phyloP scores from a whole-genome alignment of 805 yeast genomes.

The Saccharomycopsis fermentans region DNA sequence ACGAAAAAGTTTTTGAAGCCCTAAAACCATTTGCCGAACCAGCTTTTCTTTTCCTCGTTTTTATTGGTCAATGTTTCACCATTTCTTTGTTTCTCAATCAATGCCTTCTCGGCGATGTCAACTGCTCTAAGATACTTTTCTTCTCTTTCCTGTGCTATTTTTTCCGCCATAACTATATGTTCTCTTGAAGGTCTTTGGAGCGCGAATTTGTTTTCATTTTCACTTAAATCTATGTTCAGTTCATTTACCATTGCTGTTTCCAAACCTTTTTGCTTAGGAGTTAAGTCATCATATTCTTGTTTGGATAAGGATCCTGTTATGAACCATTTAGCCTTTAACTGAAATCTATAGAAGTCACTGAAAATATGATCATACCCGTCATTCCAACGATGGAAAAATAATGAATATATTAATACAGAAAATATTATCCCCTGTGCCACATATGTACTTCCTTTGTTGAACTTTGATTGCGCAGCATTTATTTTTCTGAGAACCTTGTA shows the following conservation, averaged over 20 bases:
- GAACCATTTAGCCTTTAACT: slow-evolving; percentile 45
- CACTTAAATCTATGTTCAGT: slow-evolving; percentile 7
- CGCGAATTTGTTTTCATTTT: slow-evolving; percentile 35
- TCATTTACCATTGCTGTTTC: slow-evolving; percentile 23
- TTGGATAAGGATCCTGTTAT: slow-evolving; percentile 44
- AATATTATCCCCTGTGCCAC: slow-evolving; percentile 43
- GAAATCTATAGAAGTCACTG: slow-evolving; percentile 53
- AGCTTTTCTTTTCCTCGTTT: background rate
- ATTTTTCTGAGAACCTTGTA: slow-evolving; percentile 58
- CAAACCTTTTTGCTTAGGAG: slow-evolving; percentile 32
- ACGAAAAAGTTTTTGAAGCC: too few species aligned
- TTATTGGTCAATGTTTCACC: background rate
- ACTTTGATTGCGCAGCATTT: slow-evolving; percentile 36
- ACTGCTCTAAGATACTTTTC: slow-evolving; percentile 40
- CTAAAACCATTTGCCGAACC: slow-evolving; percentile 1
- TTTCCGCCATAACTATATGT: slow-evolving; percentile 67
- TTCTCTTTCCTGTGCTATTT: slow-evolving; percentile 58
- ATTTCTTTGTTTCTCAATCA: slow-evolving; percentile 6
- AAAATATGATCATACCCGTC: slow-evolving; percentile 72
- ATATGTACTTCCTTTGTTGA: slow-evolving; percentile 50
- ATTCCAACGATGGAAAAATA: slow-evolving; percentile 76
- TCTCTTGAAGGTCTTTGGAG: slow-evolving; percentile 60
- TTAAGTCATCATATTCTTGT: slow-evolving; percentile 56
- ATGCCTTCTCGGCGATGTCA: slow-evolving; percentile 32
- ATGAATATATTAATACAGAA: slow-evolving; percentile 44